Evolutionary conservation across 2,329 filamentous ascomycete genomes (phyloP), one percentile per base, ranked within the genome.

Genomic region (Paracamarosporium sp.): DNA sequence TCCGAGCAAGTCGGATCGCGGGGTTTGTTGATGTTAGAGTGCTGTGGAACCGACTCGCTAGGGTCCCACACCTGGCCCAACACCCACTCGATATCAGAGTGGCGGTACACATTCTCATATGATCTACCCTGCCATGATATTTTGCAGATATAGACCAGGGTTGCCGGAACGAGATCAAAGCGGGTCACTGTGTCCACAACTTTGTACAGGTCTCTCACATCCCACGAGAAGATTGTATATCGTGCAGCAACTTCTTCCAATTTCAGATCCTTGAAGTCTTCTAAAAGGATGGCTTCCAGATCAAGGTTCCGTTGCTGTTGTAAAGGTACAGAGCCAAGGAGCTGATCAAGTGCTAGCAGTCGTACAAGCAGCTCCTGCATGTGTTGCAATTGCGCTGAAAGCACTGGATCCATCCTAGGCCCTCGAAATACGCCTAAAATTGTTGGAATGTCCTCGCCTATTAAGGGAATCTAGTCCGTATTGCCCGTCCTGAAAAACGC

Each of bases 1-100:
- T 57, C 55, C 44, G 50, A 57, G 45, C 44, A 57, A 38, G 55
- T 57, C 6, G 55, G 50, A 50, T 57, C 35, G 50, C 55, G 50
- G 36, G 36, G 9, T 50, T 45, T 36, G 13, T 43, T n/a, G n/a
- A n/a, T n/a, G n/a, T n/a, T n/a, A n/a, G n/a, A n/a, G n/a, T n/a
- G n/a, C n/a, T n/a, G n/a, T n/a, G n/a, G n/a, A n/a, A n/a, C n/a
- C n/a, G n/a, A n/a, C n/a, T n/a, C n/a, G n/a, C n/a, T n/a, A n/a
- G n/a, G n/a, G n/a, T n/a, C n/a, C n/a, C n/a, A n/a, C n/a, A n/a
- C n/a, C n/a, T n/a, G n/a, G n/a, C n/a, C n/a, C n/a, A n/a, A n/a
- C n/a, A n/a, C n/a, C n/a, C n/a, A n/a, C n/a, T n/a, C n/a, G 20
- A 40, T 12, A 24, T 50, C 36, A 45, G 55, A 47, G 25, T 35